phyloP scores from a whole-genome alignment of 208 protist genomes.

The Crithidia expoeki region DNA sequence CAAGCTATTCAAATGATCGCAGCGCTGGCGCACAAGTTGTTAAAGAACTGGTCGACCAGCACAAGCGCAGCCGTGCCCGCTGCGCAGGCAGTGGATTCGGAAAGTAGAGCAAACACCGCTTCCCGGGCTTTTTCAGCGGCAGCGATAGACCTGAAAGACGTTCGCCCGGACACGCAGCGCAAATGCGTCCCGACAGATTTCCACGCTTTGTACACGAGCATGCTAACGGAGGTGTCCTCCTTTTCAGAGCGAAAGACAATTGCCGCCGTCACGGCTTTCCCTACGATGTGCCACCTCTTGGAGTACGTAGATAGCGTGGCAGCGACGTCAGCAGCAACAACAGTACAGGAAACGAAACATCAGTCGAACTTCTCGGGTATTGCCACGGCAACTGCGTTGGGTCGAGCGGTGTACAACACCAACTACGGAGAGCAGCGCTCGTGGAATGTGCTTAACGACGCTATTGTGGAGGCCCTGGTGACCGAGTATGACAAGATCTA shows the following conservation, averaged over 20 bases:
- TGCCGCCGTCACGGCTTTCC: constrained; percentile 57
- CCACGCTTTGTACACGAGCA: constrained; percentile 66
- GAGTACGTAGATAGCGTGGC: constrained; percentile 41
- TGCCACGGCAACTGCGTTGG: not conserved
- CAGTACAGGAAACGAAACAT: not conserved
- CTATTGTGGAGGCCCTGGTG: constrained; percentile 38
- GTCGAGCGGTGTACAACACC: constrained; percentile 32
- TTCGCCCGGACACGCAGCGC: constrained; percentile 53
- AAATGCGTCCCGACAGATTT: constrained; percentile 78
- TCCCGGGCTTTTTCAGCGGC: not conserved
- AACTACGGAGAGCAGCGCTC: constrained; percentile 42
- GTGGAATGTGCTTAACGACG: constrained; percentile 51
- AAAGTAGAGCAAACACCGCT: not conserved
- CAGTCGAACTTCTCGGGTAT: not conserved
- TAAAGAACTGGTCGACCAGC: constrained; percentile 12
- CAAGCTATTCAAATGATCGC: constrained; percentile 35
- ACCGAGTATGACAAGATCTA: constrained; percentile 24
- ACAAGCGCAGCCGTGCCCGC: not conserved
- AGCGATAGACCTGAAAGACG: constrained; percentile 9
- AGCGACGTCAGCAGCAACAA: not conserved
- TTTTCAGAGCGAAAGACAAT: constrained; percentile 62
- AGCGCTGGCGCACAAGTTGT: constrained; percentile 27
- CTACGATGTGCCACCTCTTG: constrained; percentile 68
- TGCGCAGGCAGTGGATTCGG: not conserved
- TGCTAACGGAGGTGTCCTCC: constrained; percentile 70